Base-by-base conservation (phyloP, 345 rosid genomes). In the Corymbia maculata region DNA sequence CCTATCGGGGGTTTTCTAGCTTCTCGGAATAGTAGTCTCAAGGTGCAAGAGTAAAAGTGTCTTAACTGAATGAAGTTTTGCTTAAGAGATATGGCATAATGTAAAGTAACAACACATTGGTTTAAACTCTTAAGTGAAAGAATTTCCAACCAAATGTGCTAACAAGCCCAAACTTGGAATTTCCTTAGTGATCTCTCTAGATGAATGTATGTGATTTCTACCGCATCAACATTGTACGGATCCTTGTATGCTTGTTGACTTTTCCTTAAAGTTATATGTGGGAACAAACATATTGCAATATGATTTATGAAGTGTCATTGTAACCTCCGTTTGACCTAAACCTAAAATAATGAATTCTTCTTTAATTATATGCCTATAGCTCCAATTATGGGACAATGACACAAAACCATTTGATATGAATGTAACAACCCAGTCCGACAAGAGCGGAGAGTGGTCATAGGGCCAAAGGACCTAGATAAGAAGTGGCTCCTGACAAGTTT, bases 81-180 rank as follows among this genome's bases (percentile, higher is more conserved):
- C 28, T 75, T 42, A 1, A 19, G 8, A 75, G 82, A 36, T 19
- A 19, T 75, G 14, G 14, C 14, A 1, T 75, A 36, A 36, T 75
- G 14, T 36, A 26, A 2, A 75, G 49, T 8, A 75, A 2, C 22
- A 70, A 36, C 6, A 2, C 22, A 44, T 70, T 2, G 44, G 2
- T 7, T 70, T 17, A 75, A 75, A 75, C 4, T 75, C 36, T 75
- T 42, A 22, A 21, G 26, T 2, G 1, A 75, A 75, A 4, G 3
- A 12, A 1, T 13, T 13, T 42, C 5, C 45, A 42, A 36, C 9
- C 22, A 1, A 13, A 75, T 42, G 19, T 75, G 2, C 13, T 19
- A 3, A 42, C 1, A 1, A 4, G 13, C 7, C 19, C 13, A 3
- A 0, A 70, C 7, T 36, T 70, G 8, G 1, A 2, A 32, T 19